Evolutionary conservation across 371 early-diverging fungal species (phyloP).

Genomic region (Choanephora cucurbitarum): DNA sequence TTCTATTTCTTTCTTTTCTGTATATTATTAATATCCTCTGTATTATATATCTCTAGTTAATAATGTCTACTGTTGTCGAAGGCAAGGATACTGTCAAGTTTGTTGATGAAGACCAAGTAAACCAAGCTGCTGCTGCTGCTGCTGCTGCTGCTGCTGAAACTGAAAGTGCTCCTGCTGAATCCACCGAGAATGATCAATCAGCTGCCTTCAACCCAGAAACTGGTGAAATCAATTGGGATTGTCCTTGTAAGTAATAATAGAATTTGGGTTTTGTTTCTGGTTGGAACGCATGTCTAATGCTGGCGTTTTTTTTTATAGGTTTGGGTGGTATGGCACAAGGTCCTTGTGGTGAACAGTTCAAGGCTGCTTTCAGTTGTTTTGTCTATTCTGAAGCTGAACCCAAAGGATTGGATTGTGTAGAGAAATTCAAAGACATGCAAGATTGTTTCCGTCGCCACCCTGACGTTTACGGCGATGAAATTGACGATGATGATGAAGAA

Average conservation of each 20-base stretch:
- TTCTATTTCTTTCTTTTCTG: conserved; percentile 1
- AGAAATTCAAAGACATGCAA: conserved; percentile 84
- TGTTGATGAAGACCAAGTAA: conserved; percentile 46
- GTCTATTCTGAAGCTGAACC: conserved; percentile 87
- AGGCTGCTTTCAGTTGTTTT: conserved; percentile 97
- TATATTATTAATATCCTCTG: conserved; percentile 1
- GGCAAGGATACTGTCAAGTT: conserved; percentile 60
- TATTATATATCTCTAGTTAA: not conserved
- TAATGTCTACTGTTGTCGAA: conserved; percentile 29
- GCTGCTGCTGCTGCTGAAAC: conserved; percentile 3
- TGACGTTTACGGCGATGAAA: conserved; percentile 74
- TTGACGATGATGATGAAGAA: conserved; percentile 61
- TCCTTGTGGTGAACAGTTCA: conserved; percentile 96
- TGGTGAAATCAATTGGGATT: conserved; percentile 99
- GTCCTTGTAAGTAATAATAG: conserved; percentile 90
- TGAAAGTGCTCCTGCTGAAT: conserved; percentile 22
- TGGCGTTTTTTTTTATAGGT: conserved; percentile 22
- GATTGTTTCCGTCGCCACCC: conserved; percentile 82
- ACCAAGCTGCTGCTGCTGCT: conserved; percentile 23
- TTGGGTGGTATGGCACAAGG: conserved; percentile 94
- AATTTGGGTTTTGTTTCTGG: too few species aligned
- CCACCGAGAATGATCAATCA: conserved; percentile 25
- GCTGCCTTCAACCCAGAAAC: conserved; percentile 73
- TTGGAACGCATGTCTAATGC: too few species aligned
- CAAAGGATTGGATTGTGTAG: conserved; percentile 87